Percentiles rank a stretch among this genome's conserved stretches.
Evolutionary conservation across 345 rosid species (phyloP).

Genomic region (Noccaea caerulescens): DNA sequence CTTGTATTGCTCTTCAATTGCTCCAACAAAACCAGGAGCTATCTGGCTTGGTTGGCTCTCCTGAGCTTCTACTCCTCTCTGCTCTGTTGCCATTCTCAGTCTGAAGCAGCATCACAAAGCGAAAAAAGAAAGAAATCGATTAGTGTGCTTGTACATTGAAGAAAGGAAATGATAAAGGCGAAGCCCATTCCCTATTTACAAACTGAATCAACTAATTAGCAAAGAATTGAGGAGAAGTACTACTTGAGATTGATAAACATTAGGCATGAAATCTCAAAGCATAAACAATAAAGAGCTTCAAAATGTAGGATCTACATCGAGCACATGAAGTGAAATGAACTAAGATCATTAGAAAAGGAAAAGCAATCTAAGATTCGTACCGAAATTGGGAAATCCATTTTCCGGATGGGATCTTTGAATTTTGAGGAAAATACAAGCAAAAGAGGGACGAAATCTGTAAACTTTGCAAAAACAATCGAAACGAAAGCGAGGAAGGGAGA

Average conservation of each 20-base stretch:
- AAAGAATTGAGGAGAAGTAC: background rate
- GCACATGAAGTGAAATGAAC: background rate
- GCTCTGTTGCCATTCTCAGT: conserved; percentile 46
- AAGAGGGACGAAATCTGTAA: conserved; percentile 14
- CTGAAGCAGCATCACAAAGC: background rate
- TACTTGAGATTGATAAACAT: background rate
- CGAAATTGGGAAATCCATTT: background rate
- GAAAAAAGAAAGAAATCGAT: background rate
- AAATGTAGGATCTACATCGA: background rate
- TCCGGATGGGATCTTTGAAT: too few relatives aligned
- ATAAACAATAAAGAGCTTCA: background rate
- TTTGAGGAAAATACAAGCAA: conserved; percentile 5
- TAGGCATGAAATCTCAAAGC: background rate
- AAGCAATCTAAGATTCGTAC: background rate
- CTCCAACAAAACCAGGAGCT: conserved; percentile 47
- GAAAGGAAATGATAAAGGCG: background rate
- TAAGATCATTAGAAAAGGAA: background rate
- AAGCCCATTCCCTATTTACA: conserved; percentile 7
- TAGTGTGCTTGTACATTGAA: background rate
- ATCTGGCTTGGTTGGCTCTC: conserved; percentile 35
- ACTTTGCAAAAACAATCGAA: conserved; percentile 12
- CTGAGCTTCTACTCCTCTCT: conserved; percentile 47
- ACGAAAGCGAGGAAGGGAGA: background rate
- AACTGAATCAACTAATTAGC: background rate
- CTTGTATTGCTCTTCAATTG: conserved; percentile 56